These are phyloP conservation scores for Ceratobasidium papillatum DNA, from an alignment of 1,284 basidiomycete species.

Conservation along the genomic window DNA sequence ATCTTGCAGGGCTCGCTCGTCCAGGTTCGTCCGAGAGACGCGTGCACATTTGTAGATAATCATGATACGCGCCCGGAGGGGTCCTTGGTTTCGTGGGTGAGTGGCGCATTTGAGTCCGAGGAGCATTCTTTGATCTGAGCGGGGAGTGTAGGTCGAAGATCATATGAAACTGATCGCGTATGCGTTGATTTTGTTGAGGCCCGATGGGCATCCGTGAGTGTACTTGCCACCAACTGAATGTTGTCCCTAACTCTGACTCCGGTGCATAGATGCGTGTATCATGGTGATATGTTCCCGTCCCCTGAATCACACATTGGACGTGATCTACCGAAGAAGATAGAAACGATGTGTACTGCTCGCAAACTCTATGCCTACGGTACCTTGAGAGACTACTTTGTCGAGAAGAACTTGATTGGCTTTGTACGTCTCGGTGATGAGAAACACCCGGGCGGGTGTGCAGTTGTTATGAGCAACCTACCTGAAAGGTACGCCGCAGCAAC, in stretches of 20 bases:
- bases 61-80: conserved; percentile 67
- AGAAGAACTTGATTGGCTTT: conserved; percentile 75
- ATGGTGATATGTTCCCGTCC: conserved; percentile 86
- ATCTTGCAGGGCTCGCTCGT: conserved; percentile 69
- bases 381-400: conserved; percentile 65
- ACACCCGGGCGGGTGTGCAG: conserved; percentile 62
- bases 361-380: conserved; percentile 70
- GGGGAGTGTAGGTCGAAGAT: conserved; percentile 61
- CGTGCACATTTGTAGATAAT: conserved; percentile 85
- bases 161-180: conserved; percentile 84
- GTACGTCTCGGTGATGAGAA: conserved; percentile 65
- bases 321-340: conserved; percentile 63
- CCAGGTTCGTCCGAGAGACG: conserved; percentile 67
- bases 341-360: conserved; percentile 56
- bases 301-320: conserved; percentile 65
- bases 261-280: conserved; percentile 80
- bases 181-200: conserved; percentile 84
- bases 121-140: background rate
- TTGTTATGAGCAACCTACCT: conserved; percentile 76
- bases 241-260: background rate
- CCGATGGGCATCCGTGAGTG: conserved; percentile 85
- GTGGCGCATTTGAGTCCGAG: conserved; percentile 46
- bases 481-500: conserved; percentile 56
- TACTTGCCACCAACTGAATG: background rate
- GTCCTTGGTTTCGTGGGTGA: conserved; percentile 77